Conservation (phyloP, 176 grass and related monocot species). For the Oryza officinalis region DNA sequence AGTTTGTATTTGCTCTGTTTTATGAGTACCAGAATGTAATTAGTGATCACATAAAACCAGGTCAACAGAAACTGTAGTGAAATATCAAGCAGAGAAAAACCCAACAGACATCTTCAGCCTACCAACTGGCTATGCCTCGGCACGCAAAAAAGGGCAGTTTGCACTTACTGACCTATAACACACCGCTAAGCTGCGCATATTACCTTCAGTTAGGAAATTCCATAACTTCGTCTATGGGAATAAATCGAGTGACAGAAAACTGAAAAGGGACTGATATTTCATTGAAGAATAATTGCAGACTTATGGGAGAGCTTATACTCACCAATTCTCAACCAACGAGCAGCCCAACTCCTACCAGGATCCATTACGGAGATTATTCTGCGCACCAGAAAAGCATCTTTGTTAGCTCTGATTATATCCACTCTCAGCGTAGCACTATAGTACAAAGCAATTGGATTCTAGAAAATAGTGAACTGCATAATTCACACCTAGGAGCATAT, state of each 20-base stretch:
- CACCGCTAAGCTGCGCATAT: no score
- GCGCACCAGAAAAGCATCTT: constrained; percentile 12
- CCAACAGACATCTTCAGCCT: neutral
- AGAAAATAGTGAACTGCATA: neutral
- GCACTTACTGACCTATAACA: no score
- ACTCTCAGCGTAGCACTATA: neutral
- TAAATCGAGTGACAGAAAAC: neutral
- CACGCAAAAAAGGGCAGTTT: no score
- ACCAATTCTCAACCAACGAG: constrained; percentile 98
- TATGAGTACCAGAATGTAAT: neutral
- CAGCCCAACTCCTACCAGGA: constrained; percentile 95
- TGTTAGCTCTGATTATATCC: neutral
- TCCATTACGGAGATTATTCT: constrained; percentile 98
- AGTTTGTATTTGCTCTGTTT: neutral
- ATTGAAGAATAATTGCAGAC: neutral
- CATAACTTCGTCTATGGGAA: neutral
- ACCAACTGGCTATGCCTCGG: neutral
- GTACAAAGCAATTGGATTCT: neutral
- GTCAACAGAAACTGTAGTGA: neutral
- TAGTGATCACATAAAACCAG: neutral
- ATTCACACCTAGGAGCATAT: neutral
- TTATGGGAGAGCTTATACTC: neutral
- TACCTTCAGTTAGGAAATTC: neutral
- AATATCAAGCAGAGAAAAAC: neutral
- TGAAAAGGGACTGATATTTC: constrained; percentile 1